phyloP scores from a whole-genome alignment of 441 rosid genomes.

The Populus tomentosa region DNA sequence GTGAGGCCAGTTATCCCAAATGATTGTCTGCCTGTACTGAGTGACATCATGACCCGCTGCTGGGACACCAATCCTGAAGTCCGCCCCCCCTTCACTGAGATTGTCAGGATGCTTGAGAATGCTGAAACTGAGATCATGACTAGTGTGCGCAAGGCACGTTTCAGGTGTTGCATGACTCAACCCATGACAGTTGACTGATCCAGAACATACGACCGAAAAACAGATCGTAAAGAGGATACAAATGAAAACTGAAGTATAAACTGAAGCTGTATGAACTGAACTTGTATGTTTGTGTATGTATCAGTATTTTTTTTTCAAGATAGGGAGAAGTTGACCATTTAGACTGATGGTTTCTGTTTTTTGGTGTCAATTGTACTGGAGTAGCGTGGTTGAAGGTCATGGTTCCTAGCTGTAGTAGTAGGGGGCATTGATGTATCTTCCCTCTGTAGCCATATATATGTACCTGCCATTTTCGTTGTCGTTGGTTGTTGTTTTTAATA shows the following conservation, averaged over 20 bases:
- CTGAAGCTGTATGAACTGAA: slow-evolving; percentile 24
- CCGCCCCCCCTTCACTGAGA: slow-evolving; percentile 78
- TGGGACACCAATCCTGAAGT: slow-evolving; percentile 93
- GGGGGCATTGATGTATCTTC: slow-evolving; percentile 24
- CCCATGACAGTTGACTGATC: slow-evolving; percentile 86
- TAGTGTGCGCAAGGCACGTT: slow-evolving; percentile 89
- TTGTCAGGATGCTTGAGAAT: slow-evolving; percentile 75
- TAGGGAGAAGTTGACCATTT: slow-evolving; percentile 44
- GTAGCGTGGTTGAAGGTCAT: slow-evolving; percentile 18
- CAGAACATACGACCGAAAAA: slow-evolving; percentile 7
- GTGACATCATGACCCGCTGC: slow-evolving; percentile 89
- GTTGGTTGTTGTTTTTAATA: slow-evolving; percentile 1
- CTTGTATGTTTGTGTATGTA: slow-evolving; percentile 59
- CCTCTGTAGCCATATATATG: slow-evolving; percentile 21
- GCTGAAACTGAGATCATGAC: slow-evolving; percentile 90
- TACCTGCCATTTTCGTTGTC: slow-evolving; percentile 25
- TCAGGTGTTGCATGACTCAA: slow-evolving; percentile 89
- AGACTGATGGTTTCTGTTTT: slow-evolving; percentile 32
- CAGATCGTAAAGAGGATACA: slow-evolving; percentile 29
- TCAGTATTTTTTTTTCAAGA: slow-evolving; percentile 21
- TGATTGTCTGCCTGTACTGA: slow-evolving; percentile 82
- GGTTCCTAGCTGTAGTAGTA: slow-evolving; percentile 16
- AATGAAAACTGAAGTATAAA: slow-evolving; percentile 22
- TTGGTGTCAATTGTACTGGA: slow-evolving; percentile 31
- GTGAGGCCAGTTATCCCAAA: slow-evolving; percentile 81